phyloP scores from a whole-genome alignment of 768 basidiomycete species.

The Suillus subluteus region DNA sequence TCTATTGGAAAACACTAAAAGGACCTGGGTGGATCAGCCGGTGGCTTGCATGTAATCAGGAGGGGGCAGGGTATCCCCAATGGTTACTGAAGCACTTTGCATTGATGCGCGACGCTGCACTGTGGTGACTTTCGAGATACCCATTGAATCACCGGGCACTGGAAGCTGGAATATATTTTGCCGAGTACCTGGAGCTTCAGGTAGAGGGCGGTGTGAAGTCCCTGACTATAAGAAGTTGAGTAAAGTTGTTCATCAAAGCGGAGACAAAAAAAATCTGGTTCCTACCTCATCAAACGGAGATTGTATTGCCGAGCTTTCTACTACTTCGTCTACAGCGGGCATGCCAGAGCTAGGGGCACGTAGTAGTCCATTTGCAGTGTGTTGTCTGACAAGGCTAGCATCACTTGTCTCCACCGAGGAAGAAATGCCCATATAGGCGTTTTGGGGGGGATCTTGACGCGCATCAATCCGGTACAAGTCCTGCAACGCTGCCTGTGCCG shows the following conservation, averaged over 20 bases:
- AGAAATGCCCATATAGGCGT: conserved; percentile 19
- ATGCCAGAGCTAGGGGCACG: conserved; percentile 8
- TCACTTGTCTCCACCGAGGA: conserved; percentile 24
- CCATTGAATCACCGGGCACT: conserved; percentile 7
- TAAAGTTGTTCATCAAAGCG: not conserved
- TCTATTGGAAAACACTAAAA: not conserved
- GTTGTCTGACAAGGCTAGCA: conserved; percentile 16
- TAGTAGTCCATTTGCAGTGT: not conserved
- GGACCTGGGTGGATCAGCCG: not conserved
- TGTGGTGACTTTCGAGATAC: not conserved
- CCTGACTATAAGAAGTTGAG: conserved; percentile 11
- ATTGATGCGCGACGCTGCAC: conserved; percentile 8
- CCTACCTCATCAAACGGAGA: conserved; percentile 24
- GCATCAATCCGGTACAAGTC: conserved; percentile 18
- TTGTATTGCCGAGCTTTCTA: conserved; percentile 4
- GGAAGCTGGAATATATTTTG: conserved; percentile 6
- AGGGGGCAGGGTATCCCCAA: conserved; percentile 24
- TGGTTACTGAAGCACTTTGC: conserved; percentile 19
- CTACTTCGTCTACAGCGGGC: conserved; percentile 12
- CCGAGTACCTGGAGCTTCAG: conserved; percentile 24
- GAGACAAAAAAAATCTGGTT: not conserved
- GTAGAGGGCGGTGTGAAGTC: conserved; percentile 24
- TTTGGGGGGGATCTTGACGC: conserved; percentile 10
- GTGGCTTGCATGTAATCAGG: conserved; percentile 29
- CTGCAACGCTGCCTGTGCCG: conserved; percentile 19